phyloP scores from a whole-genome alignment of 2,329 filamentous ascomycete species.

The Sporothrix brasiliensis region DNA sequence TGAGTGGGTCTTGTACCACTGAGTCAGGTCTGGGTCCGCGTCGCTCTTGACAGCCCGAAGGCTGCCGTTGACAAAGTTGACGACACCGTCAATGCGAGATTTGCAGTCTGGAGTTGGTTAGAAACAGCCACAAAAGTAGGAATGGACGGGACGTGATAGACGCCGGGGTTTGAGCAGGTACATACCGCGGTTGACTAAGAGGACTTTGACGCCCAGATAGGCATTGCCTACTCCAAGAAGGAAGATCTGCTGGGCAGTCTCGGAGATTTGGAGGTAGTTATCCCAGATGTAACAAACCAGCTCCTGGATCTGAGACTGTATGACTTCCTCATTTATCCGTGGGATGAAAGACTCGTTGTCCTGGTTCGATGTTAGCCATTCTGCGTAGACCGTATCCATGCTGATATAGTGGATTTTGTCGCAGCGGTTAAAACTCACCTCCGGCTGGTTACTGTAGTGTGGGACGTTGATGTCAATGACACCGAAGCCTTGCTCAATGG shows the following conservation, averaged over 20 bases:
- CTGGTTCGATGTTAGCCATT: conserved; percentile 36
- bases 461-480: conserved; percentile 93
- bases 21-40: conserved; percentile 68
- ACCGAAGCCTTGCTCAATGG: conserved; percentile 71
- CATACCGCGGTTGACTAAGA: conserved; percentile 75
- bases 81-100: conserved; percentile 67
- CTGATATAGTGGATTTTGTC: no score
- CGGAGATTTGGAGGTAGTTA: conserved; percentile 85
- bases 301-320: conserved; percentile 67
- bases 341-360: conserved; percentile 55
- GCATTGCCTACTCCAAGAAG: conserved; percentile 89
- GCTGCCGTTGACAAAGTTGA: conserved; percentile 79
- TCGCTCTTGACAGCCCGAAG: conserved; percentile 80
- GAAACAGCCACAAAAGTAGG: conserved; percentile 32
- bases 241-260: conserved; percentile 73
- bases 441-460: conserved; percentile 67
- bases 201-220: conserved; percentile 78
- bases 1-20: conserved; percentile 84
- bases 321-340: conserved; percentile 49
- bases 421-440: conserved; percentile 47
- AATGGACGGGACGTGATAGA: not conserved
- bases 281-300: conserved; percentile 91
- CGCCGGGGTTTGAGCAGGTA: conserved; percentile 23
- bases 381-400: not conserved
- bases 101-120: conserved; percentile 58